A percentile compares a stretch with the other conserved stretches of the same genome.
These are phyloP conservation scores for Heterobasidion irregulare DNA, from an alignment of 1,284 basidiomycete species.

Conservation along the genomic window DNA sequence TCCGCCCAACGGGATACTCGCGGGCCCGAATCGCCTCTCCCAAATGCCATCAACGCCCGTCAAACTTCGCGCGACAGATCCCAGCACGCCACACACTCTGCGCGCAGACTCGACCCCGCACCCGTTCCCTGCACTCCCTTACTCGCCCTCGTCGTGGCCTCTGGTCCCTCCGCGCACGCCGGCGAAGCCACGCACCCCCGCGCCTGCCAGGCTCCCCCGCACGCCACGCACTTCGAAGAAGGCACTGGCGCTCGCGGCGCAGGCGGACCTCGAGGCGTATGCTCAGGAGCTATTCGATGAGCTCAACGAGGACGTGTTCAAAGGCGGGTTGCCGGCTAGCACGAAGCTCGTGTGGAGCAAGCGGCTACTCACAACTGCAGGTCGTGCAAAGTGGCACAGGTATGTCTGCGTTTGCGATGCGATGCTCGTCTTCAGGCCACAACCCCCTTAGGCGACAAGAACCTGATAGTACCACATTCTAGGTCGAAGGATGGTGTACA, in stretches of 20 bases:
- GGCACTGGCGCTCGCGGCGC: conserved; percentile 32
- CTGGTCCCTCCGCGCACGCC: no score
- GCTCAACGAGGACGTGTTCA: conserved; percentile 74
- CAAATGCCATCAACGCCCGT: neutral
- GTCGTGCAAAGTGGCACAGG: conserved; percentile 59
- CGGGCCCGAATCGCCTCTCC: neutral
- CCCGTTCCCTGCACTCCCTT: neutral
- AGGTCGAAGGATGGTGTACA: conserved; percentile 45
- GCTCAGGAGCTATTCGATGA: conserved; percentile 70
- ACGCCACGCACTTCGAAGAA: conserved; percentile 34
- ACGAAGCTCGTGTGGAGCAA: conserved; percentile 70
- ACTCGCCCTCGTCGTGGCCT: no score
- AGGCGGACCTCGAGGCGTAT: conserved; percentile 40
- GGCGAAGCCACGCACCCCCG: neutral
- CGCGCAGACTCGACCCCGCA: neutral
- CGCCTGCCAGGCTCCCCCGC: conserved; percentile 18
- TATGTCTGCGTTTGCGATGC: neutral
- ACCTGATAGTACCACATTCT: neutral
- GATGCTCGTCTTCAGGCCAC: no score
- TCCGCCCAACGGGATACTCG: neutral
- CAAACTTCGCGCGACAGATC: neutral
- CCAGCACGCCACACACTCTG: neutral
- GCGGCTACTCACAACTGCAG: conserved; percentile 67
- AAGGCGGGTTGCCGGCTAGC: conserved; percentile 57
- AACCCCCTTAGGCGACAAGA: neutral